Evolutionary conservation across 768 basidiomycete species (phyloP).

Genomic region (Suillus paluster): DNA sequence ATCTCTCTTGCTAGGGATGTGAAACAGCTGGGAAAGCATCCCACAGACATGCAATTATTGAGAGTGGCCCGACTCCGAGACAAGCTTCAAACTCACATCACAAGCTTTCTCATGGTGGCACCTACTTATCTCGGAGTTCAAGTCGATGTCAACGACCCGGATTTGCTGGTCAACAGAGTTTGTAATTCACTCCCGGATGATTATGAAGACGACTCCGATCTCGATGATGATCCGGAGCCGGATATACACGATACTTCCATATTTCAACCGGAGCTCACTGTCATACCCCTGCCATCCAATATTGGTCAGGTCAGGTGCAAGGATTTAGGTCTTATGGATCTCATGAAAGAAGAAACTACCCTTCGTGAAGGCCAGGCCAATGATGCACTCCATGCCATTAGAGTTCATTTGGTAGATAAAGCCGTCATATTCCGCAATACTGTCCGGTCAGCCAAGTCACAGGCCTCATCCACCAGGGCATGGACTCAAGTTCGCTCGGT

Average conservation of each 20-base stretch:
- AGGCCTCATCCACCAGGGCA: not conserved
- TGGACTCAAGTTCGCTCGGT: constrained; percentile 3
- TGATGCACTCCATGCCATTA: constrained; percentile 16
- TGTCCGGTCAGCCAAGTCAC: constrained; percentile 4
- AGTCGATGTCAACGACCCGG: not conserved
- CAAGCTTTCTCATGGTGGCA: not conserved
- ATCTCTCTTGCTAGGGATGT: not conserved
- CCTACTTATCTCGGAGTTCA: not conserved
- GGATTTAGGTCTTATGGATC: not conserved
- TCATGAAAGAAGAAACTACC: constrained; percentile 13
- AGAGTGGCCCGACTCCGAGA: not conserved
- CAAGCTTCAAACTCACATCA: not conserved
- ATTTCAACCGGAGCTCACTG: not conserved
- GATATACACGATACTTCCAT: not conserved
- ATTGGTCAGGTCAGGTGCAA: not conserved
- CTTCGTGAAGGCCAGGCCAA: constrained; percentile 19
- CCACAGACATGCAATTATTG: constrained; percentile 2
- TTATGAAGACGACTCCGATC: not conserved
- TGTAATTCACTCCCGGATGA: not conserved
- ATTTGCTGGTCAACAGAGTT: not conserved
- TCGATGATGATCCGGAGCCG: not conserved
- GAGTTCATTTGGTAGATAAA: constrained; percentile 14
- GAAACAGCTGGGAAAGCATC: not conserved
- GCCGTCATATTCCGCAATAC: constrained; percentile 9
- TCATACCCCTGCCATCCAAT: constrained; percentile 6